Conservation (phyloP, 202 grass and related monocot genomes). For the Elaeis oleifera region DNA sequence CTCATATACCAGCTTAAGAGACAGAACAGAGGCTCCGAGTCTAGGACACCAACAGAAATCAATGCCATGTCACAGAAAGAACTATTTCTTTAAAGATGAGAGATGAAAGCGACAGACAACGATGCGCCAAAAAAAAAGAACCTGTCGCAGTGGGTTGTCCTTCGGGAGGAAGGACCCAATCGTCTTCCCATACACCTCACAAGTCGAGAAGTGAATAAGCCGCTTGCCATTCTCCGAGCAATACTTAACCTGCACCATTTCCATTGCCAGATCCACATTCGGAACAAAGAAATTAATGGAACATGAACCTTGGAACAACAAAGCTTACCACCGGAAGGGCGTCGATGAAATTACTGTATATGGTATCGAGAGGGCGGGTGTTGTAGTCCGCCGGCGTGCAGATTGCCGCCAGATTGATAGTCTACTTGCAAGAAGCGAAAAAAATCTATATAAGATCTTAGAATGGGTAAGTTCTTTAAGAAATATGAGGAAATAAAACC, state of each 20-base stretch:
- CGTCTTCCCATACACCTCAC: conserved; percentile 97
- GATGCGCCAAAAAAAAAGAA: no score
- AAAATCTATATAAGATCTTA: no score
- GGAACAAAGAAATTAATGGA: background rate
- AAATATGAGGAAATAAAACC: no score
- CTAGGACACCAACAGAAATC: no score
- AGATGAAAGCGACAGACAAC: no score
- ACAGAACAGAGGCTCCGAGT: no score
- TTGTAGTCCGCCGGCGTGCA: conserved; percentile 98
- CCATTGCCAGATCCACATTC: background rate
- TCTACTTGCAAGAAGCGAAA: conserved; percentile 26
- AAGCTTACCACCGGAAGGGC: conserved; percentile 73
- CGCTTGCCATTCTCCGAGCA: conserved; percentile 92
- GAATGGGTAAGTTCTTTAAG: no score
- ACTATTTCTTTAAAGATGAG: no score
- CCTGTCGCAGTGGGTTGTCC: conserved; percentile 58
- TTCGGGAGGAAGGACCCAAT: conserved; percentile 90
- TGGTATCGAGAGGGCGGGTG: conserved; percentile 88
- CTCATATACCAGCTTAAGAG: no score
- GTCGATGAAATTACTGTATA: conserved; percentile 98
- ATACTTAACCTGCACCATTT: conserved; percentile 61
- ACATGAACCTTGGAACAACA: background rate
- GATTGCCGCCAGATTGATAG: conserved; percentile 88
- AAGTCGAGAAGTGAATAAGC: conserved; percentile 95
- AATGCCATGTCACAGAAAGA: no score